Conservation (phyloP, 345 rosid genomes). For the Limnanthes douglasii region DNA sequence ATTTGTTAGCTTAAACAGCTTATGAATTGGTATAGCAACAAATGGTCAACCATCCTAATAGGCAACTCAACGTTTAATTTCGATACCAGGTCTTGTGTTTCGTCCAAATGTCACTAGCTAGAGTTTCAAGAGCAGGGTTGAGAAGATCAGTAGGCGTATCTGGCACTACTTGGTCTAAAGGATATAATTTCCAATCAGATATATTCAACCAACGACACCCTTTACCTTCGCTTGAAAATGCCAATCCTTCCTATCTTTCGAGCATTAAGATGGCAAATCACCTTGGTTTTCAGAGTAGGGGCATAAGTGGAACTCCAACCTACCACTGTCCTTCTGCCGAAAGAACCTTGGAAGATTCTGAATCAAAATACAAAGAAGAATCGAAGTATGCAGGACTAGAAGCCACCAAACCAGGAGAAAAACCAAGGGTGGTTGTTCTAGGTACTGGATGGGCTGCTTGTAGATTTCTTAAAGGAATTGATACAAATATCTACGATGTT, state of each 20-base stretch:
- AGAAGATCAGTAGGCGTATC: conserved; percentile 27
- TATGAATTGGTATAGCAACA: too few species aligned
- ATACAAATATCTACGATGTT: conserved; percentile 34
- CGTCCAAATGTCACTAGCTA: conserved; percentile 40
- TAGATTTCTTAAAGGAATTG: conserved; percentile 52
- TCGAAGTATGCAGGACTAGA: conserved; percentile 32
- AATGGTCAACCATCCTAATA: too few species aligned
- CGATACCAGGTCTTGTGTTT: conserved; percentile 4
- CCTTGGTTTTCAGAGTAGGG: conserved; percentile 26
- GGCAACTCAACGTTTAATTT: too few species aligned
- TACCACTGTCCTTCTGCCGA: conserved; percentile 20
- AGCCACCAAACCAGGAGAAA: conserved; percentile 48
- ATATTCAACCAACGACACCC: neutral
- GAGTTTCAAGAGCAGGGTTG: conserved; percentile 29
- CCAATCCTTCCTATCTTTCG: conserved; percentile 10
- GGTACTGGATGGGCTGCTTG: conserved; percentile 87
- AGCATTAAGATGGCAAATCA: conserved; percentile 8
- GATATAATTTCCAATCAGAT: conserved; percentile 7
- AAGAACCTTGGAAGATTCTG: conserved; percentile 19
- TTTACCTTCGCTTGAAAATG: conserved; percentile 12
- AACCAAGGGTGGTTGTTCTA: conserved; percentile 61
- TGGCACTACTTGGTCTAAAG: conserved; percentile 11
- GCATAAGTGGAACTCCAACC: conserved; percentile 27
- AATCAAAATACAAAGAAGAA: conserved; percentile 25
- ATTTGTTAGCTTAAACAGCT: too few species aligned